These are phyloP conservation scores for Pouteria campechiana DNA, from an alignment of 179 eudicot species.

Conservation along the genomic window DNA sequence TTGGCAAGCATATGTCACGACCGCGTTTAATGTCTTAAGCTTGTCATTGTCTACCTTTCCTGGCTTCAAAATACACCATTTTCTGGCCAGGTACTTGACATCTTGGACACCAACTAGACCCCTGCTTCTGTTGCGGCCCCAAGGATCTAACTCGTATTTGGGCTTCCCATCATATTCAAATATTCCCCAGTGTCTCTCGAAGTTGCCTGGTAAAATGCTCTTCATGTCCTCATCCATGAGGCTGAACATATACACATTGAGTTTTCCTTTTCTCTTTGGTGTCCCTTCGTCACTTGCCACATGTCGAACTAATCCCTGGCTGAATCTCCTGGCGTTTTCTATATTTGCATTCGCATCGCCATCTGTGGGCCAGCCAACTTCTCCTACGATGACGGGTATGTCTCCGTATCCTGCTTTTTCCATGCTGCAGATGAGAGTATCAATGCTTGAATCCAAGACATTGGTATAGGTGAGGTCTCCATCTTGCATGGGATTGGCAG, in stretches of 20 bases:
- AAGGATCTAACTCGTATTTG: slow-evolving; percentile 62
- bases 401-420: slow-evolving; percentile 68
- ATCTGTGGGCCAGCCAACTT: slow-evolving; percentile 98
- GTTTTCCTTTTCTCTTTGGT: slow-evolving; percentile 49
- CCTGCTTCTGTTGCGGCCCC: slow-evolving; percentile 29
- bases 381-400: slow-evolving; percentile 71
- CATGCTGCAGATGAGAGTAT: slow-evolving; percentile 65
- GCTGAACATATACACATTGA: slow-evolving; percentile 63
- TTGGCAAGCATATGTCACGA: slow-evolving; percentile 89
- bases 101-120: slow-evolving; percentile 53
- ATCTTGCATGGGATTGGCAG: slow-evolving; percentile 42
- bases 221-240: slow-evolving; percentile 78
- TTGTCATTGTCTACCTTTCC: too few species aligned
- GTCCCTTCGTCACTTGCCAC: slow-evolving; percentile 56
- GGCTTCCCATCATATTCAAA: slow-evolving; percentile 94
- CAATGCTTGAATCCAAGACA: slow-evolving; percentile 90
- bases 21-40: too few species aligned
- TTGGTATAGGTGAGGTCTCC: slow-evolving; percentile 46
- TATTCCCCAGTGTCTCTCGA: slow-evolving; percentile 96
- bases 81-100: slow-evolving; percentile 44
- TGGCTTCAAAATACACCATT: slow-evolving; percentile 81
- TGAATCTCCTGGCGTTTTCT: slow-evolving; percentile 62
- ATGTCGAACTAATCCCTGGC: slow-evolving; percentile 67
- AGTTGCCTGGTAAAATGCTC: slow-evolving; percentile 81
- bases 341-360: slow-evolving; percentile 65